These are phyloP conservation scores for Coniochaeta pulveracea DNA, from an alignment of 2,329 filamentous ascomycete genomes.

Conservation along the genomic window DNA sequence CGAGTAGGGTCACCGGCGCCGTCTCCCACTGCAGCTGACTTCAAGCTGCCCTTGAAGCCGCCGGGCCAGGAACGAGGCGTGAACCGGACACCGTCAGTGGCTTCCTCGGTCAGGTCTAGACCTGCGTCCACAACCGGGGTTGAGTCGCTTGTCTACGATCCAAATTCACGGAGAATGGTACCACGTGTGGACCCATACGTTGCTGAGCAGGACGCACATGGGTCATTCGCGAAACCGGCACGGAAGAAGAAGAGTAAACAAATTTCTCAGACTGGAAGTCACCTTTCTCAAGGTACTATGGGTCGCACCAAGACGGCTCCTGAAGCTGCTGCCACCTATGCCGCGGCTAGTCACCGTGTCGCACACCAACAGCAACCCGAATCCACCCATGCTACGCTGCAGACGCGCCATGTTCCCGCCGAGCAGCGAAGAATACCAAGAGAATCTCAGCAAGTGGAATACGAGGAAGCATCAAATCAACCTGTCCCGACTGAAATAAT, in stretches of 20 bases:
- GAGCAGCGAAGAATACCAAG: too few relatives aligned
- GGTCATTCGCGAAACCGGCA: conserved; percentile 9
- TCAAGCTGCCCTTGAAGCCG: conserved; percentile 4
- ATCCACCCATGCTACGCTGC: too few relatives aligned
- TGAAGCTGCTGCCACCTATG: conserved; percentile 1
- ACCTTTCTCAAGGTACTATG: conserved; percentile 41
- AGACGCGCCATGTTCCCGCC: too few relatives aligned
- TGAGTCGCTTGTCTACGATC: conserved; percentile 46
- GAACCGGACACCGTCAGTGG: conserved; percentile 8
- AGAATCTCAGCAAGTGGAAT: too few relatives aligned
- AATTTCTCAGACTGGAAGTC: conserved; percentile 27
- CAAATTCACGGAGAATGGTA: conserved; percentile 55
- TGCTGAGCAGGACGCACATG: background rate
- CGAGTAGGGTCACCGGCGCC: conserved; percentile 28
- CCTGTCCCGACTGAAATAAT: too few relatives aligned
- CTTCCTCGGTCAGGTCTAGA: conserved; percentile 13
- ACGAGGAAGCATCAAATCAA: too few relatives aligned
- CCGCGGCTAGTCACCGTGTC: too few relatives aligned
- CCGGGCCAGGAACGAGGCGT: conserved; percentile 4
- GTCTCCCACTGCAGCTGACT: conserved; percentile 14
- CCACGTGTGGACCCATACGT: conserved; percentile 29
- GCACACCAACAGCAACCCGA: too few relatives aligned
- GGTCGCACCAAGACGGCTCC: conserved; percentile 28
- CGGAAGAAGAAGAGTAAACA: conserved; percentile 28
- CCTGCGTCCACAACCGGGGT: conserved; percentile 19